A percentile compares a stretch with the other conserved stretches of the same genome.
Evolutionary conservation across 257 asterid species (phyloP).

Genomic region (Apocynum venetum): DNA sequence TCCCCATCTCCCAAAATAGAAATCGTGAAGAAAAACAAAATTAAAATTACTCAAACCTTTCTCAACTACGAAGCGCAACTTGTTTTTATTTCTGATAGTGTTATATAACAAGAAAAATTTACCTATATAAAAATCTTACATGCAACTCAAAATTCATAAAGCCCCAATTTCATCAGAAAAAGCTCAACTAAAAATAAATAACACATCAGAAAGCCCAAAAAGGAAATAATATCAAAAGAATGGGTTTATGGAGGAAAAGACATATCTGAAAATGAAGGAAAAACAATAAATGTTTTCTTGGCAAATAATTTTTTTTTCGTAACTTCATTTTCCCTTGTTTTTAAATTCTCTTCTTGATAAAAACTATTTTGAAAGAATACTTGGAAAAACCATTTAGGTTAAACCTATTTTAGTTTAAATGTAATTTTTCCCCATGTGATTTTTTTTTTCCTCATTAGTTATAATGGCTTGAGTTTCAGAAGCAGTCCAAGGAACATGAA

Average conservation of each 20-base stretch:
- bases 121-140: slow-evolving; percentile 17
- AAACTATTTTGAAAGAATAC: not conserved
- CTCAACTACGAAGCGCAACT: slow-evolving; percentile 18
- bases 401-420: not conserved
- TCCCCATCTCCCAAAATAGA: slow-evolving; percentile 48
- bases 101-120: not conserved
- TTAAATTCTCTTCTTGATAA: not conserved
- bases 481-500: slow-evolving; percentile 7
- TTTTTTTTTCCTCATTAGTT: slow-evolving; percentile 3
- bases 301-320: not conserved
- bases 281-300: not conserved
- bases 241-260: slow-evolving; percentile 25
- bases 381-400: slow-evolving; percentile 4
- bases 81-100: slow-evolving; percentile 7
- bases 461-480: slow-evolving; percentile 14
- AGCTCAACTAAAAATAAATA: not conserved
- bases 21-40: slow-evolving; percentile 12
- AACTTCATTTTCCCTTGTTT: slow-evolving; percentile 9
- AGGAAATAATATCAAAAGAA: slow-evolving; percentile 5
- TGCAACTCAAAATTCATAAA: slow-evolving; percentile 25
- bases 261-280: slow-evolving; percentile 40
- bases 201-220: slow-evolving; percentile 18
- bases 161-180: not conserved
- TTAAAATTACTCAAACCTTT: slow-evolving; percentile 24
- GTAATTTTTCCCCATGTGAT: not conserved